Evolutionary conservation across 352 stramenopile species (phyloP).

Genomic region (Phytophthora lateralis): DNA sequence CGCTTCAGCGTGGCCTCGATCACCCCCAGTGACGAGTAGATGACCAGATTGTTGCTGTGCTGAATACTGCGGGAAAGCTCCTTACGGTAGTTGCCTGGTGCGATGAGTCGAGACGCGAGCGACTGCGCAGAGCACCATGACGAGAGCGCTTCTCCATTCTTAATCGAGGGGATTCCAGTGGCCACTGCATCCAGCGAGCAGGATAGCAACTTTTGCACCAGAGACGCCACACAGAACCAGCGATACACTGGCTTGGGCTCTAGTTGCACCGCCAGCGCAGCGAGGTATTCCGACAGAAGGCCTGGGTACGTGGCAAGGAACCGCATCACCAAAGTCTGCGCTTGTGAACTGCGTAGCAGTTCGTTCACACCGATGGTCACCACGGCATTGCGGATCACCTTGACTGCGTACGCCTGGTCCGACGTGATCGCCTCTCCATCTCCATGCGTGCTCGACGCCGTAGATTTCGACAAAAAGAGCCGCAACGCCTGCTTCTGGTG

Average conservation of each 20-base stretch:
- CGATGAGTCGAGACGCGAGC: conserved; percentile 64
- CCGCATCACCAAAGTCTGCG: conserved; percentile 57
- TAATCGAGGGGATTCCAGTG: conserved; percentile 23
- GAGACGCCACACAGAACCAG: conserved; percentile 79
- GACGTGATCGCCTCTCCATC: conserved; percentile 39
- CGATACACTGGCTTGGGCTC: conserved; percentile 76
- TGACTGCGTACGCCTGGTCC: conserved; percentile 53
- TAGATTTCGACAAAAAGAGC: conserved; percentile 53
- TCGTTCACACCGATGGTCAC: conserved; percentile 70
- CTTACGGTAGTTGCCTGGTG: conserved; percentile 75
- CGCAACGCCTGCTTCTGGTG: conserved; percentile 45
- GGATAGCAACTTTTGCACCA: conserved; percentile 72
- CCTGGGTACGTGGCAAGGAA: conserved; percentile 72
- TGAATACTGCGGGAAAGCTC: conserved; percentile 84
- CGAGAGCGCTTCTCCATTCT: conserved; percentile 16
- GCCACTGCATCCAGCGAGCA: conserved; percentile 51
- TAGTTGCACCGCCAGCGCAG: conserved; percentile 60
- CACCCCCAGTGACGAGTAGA: conserved; percentile 75
- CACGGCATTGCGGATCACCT: conserved; percentile 73
- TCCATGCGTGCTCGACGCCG: conserved; percentile 7
- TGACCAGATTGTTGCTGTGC: conserved; percentile 72
- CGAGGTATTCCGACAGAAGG: conserved; percentile 63
- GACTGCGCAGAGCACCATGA: conserved; percentile 56
- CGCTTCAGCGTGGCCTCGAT: conserved; percentile 65
- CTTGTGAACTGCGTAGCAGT: conserved; percentile 51